Base-by-base conservation (phyloP, 2,329 filamentous ascomycete genomes). In the Phaeomoniella chlamydospora region DNA sequence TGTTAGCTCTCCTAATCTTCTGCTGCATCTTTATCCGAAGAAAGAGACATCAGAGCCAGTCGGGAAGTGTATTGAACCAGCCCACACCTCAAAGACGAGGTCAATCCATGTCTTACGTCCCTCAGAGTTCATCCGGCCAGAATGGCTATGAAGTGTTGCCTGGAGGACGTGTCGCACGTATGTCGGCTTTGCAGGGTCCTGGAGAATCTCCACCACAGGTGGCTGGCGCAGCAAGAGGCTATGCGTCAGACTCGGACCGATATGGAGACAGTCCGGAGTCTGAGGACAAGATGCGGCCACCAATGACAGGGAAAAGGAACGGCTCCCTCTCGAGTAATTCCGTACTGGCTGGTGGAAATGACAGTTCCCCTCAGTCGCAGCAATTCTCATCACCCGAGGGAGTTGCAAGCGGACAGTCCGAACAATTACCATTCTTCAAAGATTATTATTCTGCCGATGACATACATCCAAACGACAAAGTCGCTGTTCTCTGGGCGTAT, bases 371-470 rank as follows among this genome's bases (percentile, higher is more conserved):
- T 4, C 70, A 67, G 29, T 73, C 71, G 9, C 66, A 53, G 39
- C 79, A 77, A 36, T 78, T 83, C 57, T 94, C 87, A 3, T 94
- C 87, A 3, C 85, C 85, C 0, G 81, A 81, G 49, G 86, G 80
- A 16, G 61, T 88, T 41, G 74, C 77, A 15, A 94, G 86, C 49
- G 85, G 88, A 40, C 86, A 94, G 54, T 96, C 88, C 1, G 90
- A 98, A 58, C 90, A 96, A 56, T 64, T 98, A 37, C 79, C 83
- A 3, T 94, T 86, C 53, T 98, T 98, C 74, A 94, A 94, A 54
- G 90, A 98, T 57, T 98, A 98, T 59, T 98, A 98, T 54, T 96
- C 88, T 2, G 80, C 88, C 48, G 90, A 96, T 49, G 87, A 96
- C 49, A 94, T 98, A 39, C 84, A 88, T 49, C 82, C 88, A 0